Conservation (phyloP, 2,329 filamentous ascomycete species). For the Fusarium subtropicale region DNA sequence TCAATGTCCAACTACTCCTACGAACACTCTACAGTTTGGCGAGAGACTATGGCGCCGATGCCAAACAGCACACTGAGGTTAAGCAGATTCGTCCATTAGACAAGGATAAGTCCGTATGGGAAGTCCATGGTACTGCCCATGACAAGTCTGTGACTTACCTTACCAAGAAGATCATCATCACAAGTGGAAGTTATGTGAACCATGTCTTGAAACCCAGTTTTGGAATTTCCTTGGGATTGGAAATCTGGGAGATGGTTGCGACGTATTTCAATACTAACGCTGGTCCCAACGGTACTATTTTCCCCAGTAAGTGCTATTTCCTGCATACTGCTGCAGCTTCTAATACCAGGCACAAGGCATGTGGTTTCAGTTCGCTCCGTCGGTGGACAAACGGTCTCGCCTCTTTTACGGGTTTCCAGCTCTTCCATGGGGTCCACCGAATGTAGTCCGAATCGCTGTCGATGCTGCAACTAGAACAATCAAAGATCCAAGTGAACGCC, state of each 20-base stretch:
- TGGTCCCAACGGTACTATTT: slow-evolving; percentile 31
- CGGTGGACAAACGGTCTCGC: slow-evolving; percentile 9
- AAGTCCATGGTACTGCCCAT: slow-evolving; percentile 12
- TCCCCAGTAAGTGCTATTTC: slow-evolving; percentile 8
- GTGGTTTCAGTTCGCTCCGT: slow-evolving; percentile 31
- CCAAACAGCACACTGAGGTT: slow-evolving; percentile 28
- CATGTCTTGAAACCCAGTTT: slow-evolving; percentile 30
- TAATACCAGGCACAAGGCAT: background rate
- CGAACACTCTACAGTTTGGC: slow-evolving; percentile 18
- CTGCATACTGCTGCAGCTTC: fast-evolving
- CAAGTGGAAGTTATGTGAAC: slow-evolving; percentile 24
- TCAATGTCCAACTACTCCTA: slow-evolving; percentile 23
- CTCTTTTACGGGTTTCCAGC: slow-evolving; percentile 34
- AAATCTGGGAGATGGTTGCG: slow-evolving; percentile 39
- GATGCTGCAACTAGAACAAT: slow-evolving; percentile 28
- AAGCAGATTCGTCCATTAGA: slow-evolving; percentile 9
- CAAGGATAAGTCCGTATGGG: slow-evolving; percentile 10
- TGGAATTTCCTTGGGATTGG: slow-evolving; percentile 16
- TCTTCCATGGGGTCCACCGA: slow-evolving; percentile 28
- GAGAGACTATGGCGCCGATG: slow-evolving; percentile 20
- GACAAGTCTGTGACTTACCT: background rate
- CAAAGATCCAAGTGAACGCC: slow-evolving; percentile 14
- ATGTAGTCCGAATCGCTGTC: slow-evolving; percentile 29
- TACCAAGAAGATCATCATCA: slow-evolving; percentile 26
- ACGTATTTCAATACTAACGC: slow-evolving; percentile 34